Base-by-base conservation (phyloP, 352 stramenopile genomes). In the Globisporangium spiculum region DNA sequence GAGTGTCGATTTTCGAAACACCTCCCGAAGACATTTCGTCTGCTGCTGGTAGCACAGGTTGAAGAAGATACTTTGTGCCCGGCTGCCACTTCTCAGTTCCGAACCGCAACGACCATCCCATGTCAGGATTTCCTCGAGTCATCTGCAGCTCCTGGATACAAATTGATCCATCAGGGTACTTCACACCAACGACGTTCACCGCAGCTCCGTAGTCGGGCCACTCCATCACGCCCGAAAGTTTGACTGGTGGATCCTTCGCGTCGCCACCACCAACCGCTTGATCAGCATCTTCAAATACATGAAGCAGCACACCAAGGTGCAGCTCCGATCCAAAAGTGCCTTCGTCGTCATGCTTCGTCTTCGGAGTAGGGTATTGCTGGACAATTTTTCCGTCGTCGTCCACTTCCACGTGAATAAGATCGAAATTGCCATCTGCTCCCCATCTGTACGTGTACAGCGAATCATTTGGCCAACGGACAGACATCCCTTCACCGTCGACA, bases 81-180 rank as follows among this genome's bases (percentile, higher is more conserved):
- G 91, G 88, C 27, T 94, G 88, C 90, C 90, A 97, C 61, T 89
- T 90, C 63, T 96, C 86, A 7, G 73, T 84, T 5, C 90, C 91
- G 72, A 97, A 97, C 9, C 89, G 84, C 69, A 95, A 62, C 46
- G 75, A 84, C 91, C 91, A 97, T 12, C 90, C 91, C 84, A 96
- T 94, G 54, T 94, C 85, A 18, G 88, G 75, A 65, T 93, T 89
- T 32, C 90, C 90, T 22, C 88, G 85, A 32, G 88, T 78, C 67
- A 97, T 69, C 38, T 94, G 83, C 24, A 94, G 71, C 72, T 97
- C 90, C 71, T 95, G 83, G 26, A 97, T 62, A 24, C 82, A 85
- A 10, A 97, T 30, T 20, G 75, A 80, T 8, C 71, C 75, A 65
- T 96, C 85, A 1, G 58, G n/a, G 66, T 86, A 83, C 61, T 67